Percentiles rank a stretch among this genome's conserved stretches.
Conservation (phyloP, 176 grass and related monocot species). For the Triticum dicoccoides region DNA sequence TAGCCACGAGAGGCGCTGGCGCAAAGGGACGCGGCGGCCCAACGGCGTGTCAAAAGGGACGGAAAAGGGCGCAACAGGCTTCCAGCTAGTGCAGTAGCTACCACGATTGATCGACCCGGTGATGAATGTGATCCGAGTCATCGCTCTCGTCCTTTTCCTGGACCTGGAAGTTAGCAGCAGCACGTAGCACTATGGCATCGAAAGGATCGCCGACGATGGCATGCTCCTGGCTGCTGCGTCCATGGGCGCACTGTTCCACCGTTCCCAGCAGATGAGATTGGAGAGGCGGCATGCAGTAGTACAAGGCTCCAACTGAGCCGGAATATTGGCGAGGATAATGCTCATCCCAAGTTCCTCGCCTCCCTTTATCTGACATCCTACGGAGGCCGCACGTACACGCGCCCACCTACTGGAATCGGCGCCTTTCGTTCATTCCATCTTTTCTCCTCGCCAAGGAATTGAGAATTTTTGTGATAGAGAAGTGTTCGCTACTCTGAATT, state of each 20-base stretch:
- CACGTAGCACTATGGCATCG: not conserved
- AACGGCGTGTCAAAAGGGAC: not conserved
- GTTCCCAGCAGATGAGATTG: not conserved
- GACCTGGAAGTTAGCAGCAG: not conserved
- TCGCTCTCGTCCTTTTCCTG: not conserved
- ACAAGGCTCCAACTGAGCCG: not conserved
- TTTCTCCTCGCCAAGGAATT: not conserved
- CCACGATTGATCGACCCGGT: not conserved
- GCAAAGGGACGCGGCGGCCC: too few species aligned
- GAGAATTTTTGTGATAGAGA: too few species aligned
- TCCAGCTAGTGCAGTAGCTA: not conserved
- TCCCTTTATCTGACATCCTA: not conserved
- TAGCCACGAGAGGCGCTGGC: too few species aligned
- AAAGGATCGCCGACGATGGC: not conserved
- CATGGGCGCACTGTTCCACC: not conserved
- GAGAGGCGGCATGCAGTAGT: too few species aligned
- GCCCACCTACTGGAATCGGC: not conserved
- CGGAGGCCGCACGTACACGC: not conserved
- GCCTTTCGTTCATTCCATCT: not conserved
- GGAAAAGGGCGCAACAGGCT: not conserved
- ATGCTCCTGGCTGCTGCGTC: not conserved
- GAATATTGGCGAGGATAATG: constrained; percentile 40
- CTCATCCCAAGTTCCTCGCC: constrained; percentile 26
- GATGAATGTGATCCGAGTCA: not conserved
- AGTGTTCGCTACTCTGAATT: too few species aligned